These are phyloP conservation scores for Brassica carinata DNA, from an alignment of 345 rosid species.

Conservation along the genomic window DNA sequence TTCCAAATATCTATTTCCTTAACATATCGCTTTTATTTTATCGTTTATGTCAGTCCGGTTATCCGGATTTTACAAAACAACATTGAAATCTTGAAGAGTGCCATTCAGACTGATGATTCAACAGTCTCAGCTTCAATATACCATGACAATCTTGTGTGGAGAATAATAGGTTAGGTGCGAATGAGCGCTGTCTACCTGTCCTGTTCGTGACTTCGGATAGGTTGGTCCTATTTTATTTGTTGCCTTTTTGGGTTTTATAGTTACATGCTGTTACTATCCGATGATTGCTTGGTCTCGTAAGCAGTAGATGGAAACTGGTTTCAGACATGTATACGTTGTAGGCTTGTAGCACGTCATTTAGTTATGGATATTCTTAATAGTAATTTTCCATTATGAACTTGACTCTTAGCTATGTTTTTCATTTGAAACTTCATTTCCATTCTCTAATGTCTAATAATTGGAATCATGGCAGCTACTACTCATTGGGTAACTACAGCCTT, in stretches of 20 bases:
- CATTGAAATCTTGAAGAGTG: constrained; percentile 76
- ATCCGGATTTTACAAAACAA: constrained; percentile 47
- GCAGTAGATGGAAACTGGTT: neutral
- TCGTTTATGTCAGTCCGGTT: no score
- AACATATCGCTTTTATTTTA: no score
- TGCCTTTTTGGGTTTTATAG: neutral
- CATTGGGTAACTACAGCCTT: constrained; percentile 85
- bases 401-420: neutral
- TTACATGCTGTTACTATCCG: neutral
- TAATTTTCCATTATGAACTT: neutral
- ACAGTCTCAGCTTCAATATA: constrained; percentile 65
- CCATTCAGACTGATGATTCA: constrained; percentile 63
- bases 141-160: constrained; percentile 92
- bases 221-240: constrained; percentile 43
- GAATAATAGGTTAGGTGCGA: constrained; percentile 82
- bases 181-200: constrained; percentile 81
- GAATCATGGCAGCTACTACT: constrained; percentile 71
- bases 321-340: constrained; percentile 2
- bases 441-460: constrained; percentile 20
- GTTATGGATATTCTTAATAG: neutral
- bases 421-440: neutral
- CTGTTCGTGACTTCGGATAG: constrained; percentile 83
- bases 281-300: constrained; percentile 11
- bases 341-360: neutral
- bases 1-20: no score